Percentiles rank a stretch among this genome's conserved stretches.
phyloP scores from a whole-genome alignment of 2,329 filamentous ascomycete species.

The Basipetospora sp. region DNA sequence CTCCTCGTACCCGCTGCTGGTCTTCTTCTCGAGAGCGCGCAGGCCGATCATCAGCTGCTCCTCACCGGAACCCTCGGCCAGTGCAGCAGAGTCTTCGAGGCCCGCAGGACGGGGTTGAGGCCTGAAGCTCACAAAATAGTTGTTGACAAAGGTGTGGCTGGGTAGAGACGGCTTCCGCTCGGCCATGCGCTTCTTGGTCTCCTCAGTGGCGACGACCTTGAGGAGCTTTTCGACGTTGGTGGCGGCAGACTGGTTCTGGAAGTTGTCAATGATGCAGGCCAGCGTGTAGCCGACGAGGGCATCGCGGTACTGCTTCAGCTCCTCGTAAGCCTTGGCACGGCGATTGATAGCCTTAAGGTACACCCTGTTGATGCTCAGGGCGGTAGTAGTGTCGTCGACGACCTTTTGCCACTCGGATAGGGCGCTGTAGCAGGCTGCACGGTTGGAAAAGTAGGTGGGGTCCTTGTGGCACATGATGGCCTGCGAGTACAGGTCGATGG shows the following conservation, averaged over 20 bases:
- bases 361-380: conserved; percentile 81
- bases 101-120: conserved; percentile 64
- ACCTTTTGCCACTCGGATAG: conserved; percentile 89
- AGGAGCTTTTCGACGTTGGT: conserved; percentile 82
- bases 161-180: conserved; percentile 80
- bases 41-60: conserved; percentile 77
- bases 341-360: conserved; percentile 98
- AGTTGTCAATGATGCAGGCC: conserved; percentile 96
- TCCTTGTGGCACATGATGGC: conserved; percentile 95
- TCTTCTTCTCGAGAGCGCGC: conserved; percentile 68
- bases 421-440: conserved; percentile 92
- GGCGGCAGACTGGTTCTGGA: conserved; percentile 80
- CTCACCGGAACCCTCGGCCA: conserved; percentile 64
- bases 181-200: conserved; percentile 76
- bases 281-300: conserved; percentile 94
- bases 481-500: conserved; percentile 89
- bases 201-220: conserved; percentile 92
- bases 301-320: conserved; percentile 79
- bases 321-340: conserved; percentile 90
- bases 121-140: conserved; percentile 98
- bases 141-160: conserved; percentile 90
- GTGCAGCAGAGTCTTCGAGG: conserved; percentile 65
- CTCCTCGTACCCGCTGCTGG: conserved; percentile 80
- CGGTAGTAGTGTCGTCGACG: conserved; percentile 89
- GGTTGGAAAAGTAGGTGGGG: conserved; percentile 97